These are phyloP conservation scores for Dryas integrifolia DNA, from an alignment of 331 rosid species.

Conservation along the genomic window DNA sequence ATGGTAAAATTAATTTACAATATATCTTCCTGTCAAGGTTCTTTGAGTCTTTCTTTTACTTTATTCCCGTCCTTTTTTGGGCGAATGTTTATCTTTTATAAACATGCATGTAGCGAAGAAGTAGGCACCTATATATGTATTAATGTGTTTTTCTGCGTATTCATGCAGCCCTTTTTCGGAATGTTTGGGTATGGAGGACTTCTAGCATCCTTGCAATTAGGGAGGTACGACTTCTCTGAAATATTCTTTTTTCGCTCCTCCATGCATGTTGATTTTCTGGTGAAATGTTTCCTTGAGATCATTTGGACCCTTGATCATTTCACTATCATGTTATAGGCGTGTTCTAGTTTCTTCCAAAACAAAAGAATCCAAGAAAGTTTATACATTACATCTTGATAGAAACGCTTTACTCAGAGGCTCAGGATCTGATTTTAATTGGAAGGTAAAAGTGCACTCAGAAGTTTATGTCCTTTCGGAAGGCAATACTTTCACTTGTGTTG, in stretches of 20 bases:
- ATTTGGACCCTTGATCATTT: background rate
- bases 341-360: conserved; percentile 58
- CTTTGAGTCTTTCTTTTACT: background rate
- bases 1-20: conserved; percentile 32
- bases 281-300: background rate
- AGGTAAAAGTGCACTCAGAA: conserved; percentile 36
- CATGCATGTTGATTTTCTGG: background rate
- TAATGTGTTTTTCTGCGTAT: background rate
- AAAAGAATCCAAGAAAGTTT: conserved; percentile 41
- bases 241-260: background rate
- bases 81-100: background rate
- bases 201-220: conserved; percentile 63
- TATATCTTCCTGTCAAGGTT: background rate
- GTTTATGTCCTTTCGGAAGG: conserved; percentile 7
- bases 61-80: background rate
- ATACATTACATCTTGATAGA: conserved; percentile 42
- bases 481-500: background rate
- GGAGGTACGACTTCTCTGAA: conserved; percentile 38
- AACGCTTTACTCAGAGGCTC: conserved; percentile 48
- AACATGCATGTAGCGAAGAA: background rate
- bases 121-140: background rate
- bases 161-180: conserved; percentile 65
- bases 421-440: conserved; percentile 41
- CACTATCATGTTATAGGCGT: conserved; percentile 33
- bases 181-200: conserved; percentile 78